Base-by-base conservation (phyloP, 78 protist genomes). In the Planoprotostelium fungivorum region DNA sequence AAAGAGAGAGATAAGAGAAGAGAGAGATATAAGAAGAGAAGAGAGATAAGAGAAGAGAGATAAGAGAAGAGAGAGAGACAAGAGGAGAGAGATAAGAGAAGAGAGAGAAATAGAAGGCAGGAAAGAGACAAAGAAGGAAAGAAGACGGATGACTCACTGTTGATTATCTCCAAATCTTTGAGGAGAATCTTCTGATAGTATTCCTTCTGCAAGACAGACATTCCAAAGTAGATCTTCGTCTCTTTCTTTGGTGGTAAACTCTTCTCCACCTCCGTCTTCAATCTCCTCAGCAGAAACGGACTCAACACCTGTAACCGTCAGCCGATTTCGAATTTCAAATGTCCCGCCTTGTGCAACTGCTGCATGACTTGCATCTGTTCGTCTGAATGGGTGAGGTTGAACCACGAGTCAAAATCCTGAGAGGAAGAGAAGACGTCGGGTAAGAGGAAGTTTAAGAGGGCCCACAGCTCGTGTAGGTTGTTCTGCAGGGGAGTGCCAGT, bases 391-490 rank as follows among this genome's bases (percentile, higher is more conserved):
- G 36, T 88, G 83, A 95, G n/a, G 37, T 96, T 37, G 87, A 98
- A 98, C 98, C 98, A 96, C 29, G 38, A 38, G 89, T 98, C 99
- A 87, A 99, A 98, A 29, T 91, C 95, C 23, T 95, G 98, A 63
- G 94, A 28, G 63, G 96, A 88, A 28, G 87, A 35, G 89, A 99
- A 99, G 35, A 97, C 87, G 36, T 94, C 98, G 29, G 99, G 99
- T 29, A 97, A 91, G 38, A 99, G 92, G 89, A 98, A 99, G 95
- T 99, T 98, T 88, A 99, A 96, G 37, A 99, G 97, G 35, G 99
- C 98, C 99, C 99, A 99, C 29, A 99, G 95, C 94, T 99, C 99
- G 87, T 97, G 98, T 34, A 99, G 90, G 95, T 99, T 98, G 94
- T 99, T 99, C 96, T 99, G 97, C 34, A 96, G 63, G 35, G 99